Base-by-base conservation (phyloP, 495 filamentous ascomycete genomes). In the Xylaria grammica region DNA sequence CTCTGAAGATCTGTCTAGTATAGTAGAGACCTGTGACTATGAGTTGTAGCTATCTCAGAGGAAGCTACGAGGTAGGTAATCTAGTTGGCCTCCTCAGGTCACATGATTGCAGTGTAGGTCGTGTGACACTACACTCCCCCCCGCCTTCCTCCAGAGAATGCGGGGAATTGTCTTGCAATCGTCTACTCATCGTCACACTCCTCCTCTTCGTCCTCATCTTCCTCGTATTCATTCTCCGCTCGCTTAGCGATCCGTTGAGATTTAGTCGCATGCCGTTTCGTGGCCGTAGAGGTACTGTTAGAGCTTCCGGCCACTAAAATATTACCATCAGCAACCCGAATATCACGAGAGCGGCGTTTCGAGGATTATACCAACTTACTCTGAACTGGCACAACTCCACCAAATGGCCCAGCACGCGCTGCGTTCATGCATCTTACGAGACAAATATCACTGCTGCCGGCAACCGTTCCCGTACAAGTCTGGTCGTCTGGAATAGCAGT, bases 351-450 rank as follows among this genome's bases (percentile, higher is more conserved):
- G 10, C 22, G 8, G 1, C 15, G 8, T 59, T 57, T 45, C 5
- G 24, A 58, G 19, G 7, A 24, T 46, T 30, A 13, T 22, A 29
- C 20, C 22, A 13, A 62, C 68, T 65, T 54, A 72, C 70, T 78
- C 71, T 86, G 83, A 27, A 86, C 79, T 3, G 83, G 81, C 15
- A 85, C 76, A 40, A 82, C 81, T 24, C 83, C 83, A 13, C 83
- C 83, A 54, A 86, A 86, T 4, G 81, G 82, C 0, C 82, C 82
- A 22, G 81, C 80, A n/a, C 76, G 69, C 1, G 80, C 79, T 0
- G 62, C 69, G 62, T 86, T 86, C 67, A 81, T 70, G 77, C 82
- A 82, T 7, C 81, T 77, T 11, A 85, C 84, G 30, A 86, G 72
- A 67, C 84, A 86, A 54, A 81, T 75, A 58, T 82, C 81, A 26